Conservation (phyloP, 1,139 yeast species). For the Lodderomyces theae region DNA sequence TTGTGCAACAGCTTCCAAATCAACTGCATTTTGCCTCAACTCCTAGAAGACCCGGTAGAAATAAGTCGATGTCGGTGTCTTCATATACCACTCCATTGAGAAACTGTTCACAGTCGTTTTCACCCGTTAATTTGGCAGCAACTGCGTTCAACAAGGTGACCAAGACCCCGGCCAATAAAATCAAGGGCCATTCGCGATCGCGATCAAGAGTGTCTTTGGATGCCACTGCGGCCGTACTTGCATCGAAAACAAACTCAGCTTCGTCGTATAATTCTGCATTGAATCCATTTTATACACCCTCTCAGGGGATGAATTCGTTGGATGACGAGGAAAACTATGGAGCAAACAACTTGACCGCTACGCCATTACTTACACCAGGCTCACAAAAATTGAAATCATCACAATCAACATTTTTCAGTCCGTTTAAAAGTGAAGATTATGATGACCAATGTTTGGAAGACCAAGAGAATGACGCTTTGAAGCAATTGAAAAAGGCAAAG, state of each 20-base stretch:
- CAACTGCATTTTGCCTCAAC: constrained; percentile 20
- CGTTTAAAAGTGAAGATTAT: constrained; percentile 21
- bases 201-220: constrained; percentile 41
- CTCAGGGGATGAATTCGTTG: constrained; percentile 40
- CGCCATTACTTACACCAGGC: constrained; percentile 34
- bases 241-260: constrained; percentile 19
- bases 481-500: constrained; percentile 40
- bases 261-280: constrained; percentile 17
- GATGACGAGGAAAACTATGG: constrained; percentile 15
- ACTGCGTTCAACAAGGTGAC: constrained; percentile 22
- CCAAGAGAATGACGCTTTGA: constrained; percentile 45
- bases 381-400: constrained; percentile 8
- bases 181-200: constrained; percentile 39
- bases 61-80: constrained; percentile 32
- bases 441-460: constrained; percentile 22
- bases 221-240: constrained; percentile 20
- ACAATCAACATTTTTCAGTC: constrained; percentile 15
- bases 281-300: constrained; percentile 49
- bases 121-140: constrained; percentile 23
- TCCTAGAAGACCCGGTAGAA: constrained; percentile 30
- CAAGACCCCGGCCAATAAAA: constrained; percentile 24
- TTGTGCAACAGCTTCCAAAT: not conserved
- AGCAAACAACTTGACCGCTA: constrained; percentile 17
- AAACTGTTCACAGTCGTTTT: constrained; percentile 15
- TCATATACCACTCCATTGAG: constrained; percentile 32